Evolutionary conservation across 2,329 filamentous ascomycete species (phyloP).

Genomic region (Fusarium chuoi): DNA sequence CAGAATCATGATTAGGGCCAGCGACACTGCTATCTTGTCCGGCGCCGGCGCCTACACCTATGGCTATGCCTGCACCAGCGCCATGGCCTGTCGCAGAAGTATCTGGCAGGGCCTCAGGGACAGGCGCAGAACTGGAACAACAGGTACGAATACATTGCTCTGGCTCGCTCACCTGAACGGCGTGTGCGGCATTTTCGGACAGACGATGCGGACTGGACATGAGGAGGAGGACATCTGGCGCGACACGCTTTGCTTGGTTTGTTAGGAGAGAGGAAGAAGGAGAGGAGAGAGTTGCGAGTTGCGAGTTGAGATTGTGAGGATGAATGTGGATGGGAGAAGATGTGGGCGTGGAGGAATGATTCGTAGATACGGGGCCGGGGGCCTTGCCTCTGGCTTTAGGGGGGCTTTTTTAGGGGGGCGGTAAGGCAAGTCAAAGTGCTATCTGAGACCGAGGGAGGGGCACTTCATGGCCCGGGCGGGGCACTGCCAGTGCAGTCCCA

Average conservation of each 20-base stretch:
- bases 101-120: conserved; percentile 29
- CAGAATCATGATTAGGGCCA: conserved; percentile 39
- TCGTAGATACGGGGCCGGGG: conserved; percentile 42
- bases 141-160: conserved; percentile 12
- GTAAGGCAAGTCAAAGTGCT: conserved; percentile 26
- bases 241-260: conserved; percentile 32
- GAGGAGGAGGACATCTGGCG: conserved; percentile 67
- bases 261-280: conserved; percentile 22
- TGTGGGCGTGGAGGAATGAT: conserved; percentile 47
- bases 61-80: conserved; percentile 3
- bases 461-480: conserved; percentile 28
- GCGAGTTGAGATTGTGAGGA: conserved; percentile 32
- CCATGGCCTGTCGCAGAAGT: conserved; percentile 24
- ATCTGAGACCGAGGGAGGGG: conserved; percentile 28
- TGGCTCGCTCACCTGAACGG: conserved; percentile 55
- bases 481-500: conserved; percentile 10
- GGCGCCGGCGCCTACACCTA: not conserved
- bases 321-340: conserved; percentile 32
- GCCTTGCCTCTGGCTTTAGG: not conserved
- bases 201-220: conserved; percentile 64
- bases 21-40: conserved; percentile 17
- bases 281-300: conserved; percentile 27
- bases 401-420: conserved; percentile 7
- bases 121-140: not conserved
- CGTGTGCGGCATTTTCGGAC: conserved; percentile 66